phyloP scores from a whole-genome alignment of 2,329 filamentous ascomycete genomes.

The Colletotrichum agaves region DNA sequence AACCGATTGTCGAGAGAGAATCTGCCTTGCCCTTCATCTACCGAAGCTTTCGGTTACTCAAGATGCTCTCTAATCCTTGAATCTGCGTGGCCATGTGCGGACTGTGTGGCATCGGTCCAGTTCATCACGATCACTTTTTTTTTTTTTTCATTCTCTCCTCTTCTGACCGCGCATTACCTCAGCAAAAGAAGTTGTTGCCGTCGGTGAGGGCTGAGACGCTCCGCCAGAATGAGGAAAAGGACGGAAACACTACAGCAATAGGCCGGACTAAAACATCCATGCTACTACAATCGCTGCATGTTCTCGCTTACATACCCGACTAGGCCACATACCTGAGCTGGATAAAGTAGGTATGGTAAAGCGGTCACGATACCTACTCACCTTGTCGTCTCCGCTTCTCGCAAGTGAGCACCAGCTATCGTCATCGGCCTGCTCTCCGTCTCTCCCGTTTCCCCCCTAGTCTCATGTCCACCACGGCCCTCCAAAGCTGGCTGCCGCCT shows the following conservation, averaged over 20 bases:
- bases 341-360: neutral
- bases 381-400: neutral
- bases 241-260: conserved; percentile 17
- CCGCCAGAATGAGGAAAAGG: conserved; percentile 8
- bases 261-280: neutral
- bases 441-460: neutral
- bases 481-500: neutral
- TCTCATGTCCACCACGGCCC: conserved; percentile 4
- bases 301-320: conserved; percentile 5
- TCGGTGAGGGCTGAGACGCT: conserved; percentile 25
- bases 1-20: neutral
- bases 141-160: neutral
- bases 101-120: conserved; percentile 10
- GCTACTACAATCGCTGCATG: neutral
- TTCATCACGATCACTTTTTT: neutral
- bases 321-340: neutral
- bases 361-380: conserved; percentile 1
- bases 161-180: neutral
- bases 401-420: neutral
- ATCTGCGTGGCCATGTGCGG: neutral
- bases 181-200: neutral
- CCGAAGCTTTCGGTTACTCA: neutral
- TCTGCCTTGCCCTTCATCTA: neutral
- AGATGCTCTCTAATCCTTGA: neutral
- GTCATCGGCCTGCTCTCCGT: conserved; percentile 26